A percentile compares a stretch with the other conserved stretches of the same genome.
phyloP scores from a whole-genome alignment of 768 basidiomycete species.

The Asterophora lycoperdoides region DNA sequence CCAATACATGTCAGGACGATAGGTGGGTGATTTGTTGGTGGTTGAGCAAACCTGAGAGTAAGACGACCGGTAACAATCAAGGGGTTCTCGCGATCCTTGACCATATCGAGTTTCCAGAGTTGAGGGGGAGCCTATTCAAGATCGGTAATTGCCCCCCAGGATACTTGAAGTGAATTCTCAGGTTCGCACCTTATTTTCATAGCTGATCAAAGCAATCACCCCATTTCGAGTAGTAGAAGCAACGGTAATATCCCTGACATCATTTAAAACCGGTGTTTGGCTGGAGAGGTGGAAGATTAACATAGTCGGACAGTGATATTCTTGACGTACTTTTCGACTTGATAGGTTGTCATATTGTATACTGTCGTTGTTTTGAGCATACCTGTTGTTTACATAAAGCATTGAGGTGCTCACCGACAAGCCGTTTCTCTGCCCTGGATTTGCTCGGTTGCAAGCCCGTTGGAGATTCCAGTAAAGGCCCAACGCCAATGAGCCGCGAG shows the following conservation, averaged over 20 bases:
- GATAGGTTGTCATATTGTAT: slow-evolving; percentile 61
- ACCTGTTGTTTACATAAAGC: too few relatives aligned
- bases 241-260: slow-evolving; percentile 67
- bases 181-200: slow-evolving; percentile 58
- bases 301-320: background rate
- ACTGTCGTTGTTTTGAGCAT: slow-evolving; percentile 33
- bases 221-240: slow-evolving; percentile 46
- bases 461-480: slow-evolving; percentile 59
- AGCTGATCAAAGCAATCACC: slow-evolving; percentile 62
- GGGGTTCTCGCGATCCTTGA: slow-evolving; percentile 48
- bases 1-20: slow-evolving; percentile 6
- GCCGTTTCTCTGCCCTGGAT: slow-evolving; percentile 67
- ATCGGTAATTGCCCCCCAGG: background rate
- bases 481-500: slow-evolving; percentile 62
- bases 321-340: slow-evolving; percentile 58
- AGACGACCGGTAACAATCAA: slow-evolving; percentile 31
- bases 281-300: slow-evolving; percentile 30
- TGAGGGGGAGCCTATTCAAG: slow-evolving; percentile 62
- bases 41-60: slow-evolving; percentile 32
- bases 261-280: slow-evolving; percentile 68
- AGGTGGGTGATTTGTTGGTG: slow-evolving; percentile 9
- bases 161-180: too few relatives aligned
- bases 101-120: slow-evolving; percentile 65
- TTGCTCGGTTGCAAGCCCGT: slow-evolving; percentile 64
- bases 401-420: slow-evolving; percentile 49